Base-by-base conservation (phyloP, 2,329 filamentous ascomycete species). In the Xenoacremonium recifei region DNA sequence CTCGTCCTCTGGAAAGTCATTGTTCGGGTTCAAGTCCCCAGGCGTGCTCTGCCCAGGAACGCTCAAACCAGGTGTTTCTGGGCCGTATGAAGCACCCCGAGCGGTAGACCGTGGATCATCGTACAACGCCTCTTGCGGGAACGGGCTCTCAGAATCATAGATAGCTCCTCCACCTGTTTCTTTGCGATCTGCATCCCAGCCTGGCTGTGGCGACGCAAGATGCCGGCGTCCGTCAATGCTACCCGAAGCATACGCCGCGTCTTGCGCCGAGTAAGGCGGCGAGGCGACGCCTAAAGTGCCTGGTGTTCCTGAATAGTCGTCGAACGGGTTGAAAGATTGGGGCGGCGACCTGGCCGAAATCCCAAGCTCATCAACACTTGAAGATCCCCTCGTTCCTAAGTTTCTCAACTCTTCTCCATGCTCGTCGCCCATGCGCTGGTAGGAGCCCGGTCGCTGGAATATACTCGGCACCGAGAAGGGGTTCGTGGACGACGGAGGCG, bases 291-390 rank as follows among this genome's bases (percentile, higher is more conserved):
- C 25, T n/a, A 20, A 30, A 21, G 25, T 36, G 40, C 50, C 12
- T 21, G 33, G 11, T 12, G 33, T 35, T n/a, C 20, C 38, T 15
- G 54, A 41, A 16, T 51, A 40, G 16, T 49, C 53, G 12, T 51
- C 47, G 19, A 45, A 49, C 15, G 54, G 53, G 29, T 43, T 47
- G 19, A 55, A 47, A 37, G 54, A 58, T 19, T 51, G 49, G 11
- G 53, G 53, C 12, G 54, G 47, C 17, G 49, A 48, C 35, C 21
- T n/a, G n/a, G n/a, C n/a, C n/a, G 52, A 53, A 18, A 54, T 52
- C 4, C 53, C 53, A 19, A 55, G 45, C n/a, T 19, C 35, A 13
- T 37, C 21, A 4, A 27, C 21, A 15, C 17, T 15, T 4, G 11
- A n/a, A 6, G 35, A 37, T 5, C 10, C n/a, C 11, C 12, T 18